Percentiles rank a stretch among this genome's conserved stretches.
Evolutionary conservation across 2,329 filamentous ascomycete genomes (phyloP).

Genomic region (Cladosporium velox): DNA sequence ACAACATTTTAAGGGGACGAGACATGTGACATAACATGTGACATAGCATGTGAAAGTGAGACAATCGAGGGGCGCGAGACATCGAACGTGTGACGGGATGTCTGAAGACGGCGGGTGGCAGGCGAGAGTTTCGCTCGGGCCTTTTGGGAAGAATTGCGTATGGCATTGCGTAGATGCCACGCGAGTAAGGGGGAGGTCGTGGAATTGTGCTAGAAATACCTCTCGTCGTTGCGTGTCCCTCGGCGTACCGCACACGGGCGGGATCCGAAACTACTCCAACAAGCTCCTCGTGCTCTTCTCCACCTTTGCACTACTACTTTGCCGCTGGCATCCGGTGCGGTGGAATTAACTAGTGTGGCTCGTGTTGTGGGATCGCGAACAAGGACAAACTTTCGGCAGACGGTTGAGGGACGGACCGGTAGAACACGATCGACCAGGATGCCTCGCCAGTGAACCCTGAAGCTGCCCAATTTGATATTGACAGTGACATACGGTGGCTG

Average conservation of each 20-base stretch:
- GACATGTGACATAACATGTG: slow-evolving; percentile 11
- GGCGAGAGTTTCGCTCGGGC: slow-evolving; percentile 16
- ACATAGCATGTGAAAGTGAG: slow-evolving; percentile 7
- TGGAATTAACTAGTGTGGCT: neutral
- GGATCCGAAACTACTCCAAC: neutral
- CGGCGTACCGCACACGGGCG: neutral
- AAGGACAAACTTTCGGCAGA: neutral
- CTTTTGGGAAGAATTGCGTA: slow-evolving; percentile 8
- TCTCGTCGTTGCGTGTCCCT: neutral
- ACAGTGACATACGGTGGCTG: slow-evolving; percentile 3
- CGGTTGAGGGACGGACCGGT: neutral
- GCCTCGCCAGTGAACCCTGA: slow-evolving; percentile 1
- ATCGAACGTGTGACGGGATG: slow-evolving; percentile 14
- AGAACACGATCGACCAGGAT: neutral
- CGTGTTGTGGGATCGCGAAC: neutral
- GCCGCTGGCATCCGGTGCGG: neutral
- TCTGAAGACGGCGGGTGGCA: slow-evolving; percentile 11
- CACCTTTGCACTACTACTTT: neutral
- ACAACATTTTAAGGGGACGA: neutral
- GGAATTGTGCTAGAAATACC: neutral
- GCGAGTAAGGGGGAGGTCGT: neutral
- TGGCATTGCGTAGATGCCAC: slow-evolving; percentile 8
- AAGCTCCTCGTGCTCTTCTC: neutral
- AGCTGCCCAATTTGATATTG: slow-evolving; percentile 1
- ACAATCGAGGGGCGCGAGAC: slow-evolving; percentile 9